Conservation (phyloP, 129 eudicot species). For the Cynara cardunculus region DNA sequence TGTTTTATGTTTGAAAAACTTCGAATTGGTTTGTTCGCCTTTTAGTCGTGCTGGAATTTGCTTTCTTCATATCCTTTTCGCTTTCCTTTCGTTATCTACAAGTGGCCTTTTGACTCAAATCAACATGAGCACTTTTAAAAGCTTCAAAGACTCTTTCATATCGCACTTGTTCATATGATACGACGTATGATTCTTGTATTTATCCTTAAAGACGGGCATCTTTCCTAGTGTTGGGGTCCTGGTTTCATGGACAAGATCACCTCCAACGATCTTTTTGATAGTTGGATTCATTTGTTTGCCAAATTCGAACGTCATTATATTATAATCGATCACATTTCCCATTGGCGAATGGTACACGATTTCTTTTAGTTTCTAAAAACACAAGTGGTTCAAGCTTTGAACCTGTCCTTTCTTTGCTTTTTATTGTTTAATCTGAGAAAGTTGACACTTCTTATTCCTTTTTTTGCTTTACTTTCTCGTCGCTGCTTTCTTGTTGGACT, state of each 20-base stretch:
- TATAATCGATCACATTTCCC: constrained; percentile 1
- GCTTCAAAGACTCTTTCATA: constrained; percentile 8
- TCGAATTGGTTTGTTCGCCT: constrained; percentile 18
- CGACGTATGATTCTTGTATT: constrained; percentile 32
- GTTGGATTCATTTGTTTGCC: constrained; percentile 6
- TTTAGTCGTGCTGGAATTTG: constrained; percentile 35
- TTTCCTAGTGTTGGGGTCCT: constrained; percentile 20
- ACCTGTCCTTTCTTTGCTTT: neutral
- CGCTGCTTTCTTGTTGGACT: constrained; percentile 11
- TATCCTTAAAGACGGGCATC: constrained; percentile 29
- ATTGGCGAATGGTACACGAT: neutral
- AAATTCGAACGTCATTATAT: constrained; percentile 9
- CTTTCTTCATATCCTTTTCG: constrained; percentile 11
- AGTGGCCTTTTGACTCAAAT: constrained; percentile 34
- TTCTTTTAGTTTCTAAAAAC: constrained; percentile 10
- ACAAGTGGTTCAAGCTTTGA: constrained; percentile 7
- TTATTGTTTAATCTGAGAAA: neutral
- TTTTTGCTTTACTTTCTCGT: constrained; percentile 18
- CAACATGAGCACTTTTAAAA: constrained; percentile 27
- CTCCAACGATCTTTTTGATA: constrained; percentile 1
- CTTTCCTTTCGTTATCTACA: constrained; percentile 31
- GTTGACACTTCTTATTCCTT: neutral
- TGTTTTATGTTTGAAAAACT: constrained; percentile 21
- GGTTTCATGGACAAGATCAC: constrained; percentile 24
- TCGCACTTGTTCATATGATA: constrained; percentile 16